Base-by-base conservation (phyloP, 2,329 filamentous ascomycete genomes). In the Neonectria ditissima region DNA sequence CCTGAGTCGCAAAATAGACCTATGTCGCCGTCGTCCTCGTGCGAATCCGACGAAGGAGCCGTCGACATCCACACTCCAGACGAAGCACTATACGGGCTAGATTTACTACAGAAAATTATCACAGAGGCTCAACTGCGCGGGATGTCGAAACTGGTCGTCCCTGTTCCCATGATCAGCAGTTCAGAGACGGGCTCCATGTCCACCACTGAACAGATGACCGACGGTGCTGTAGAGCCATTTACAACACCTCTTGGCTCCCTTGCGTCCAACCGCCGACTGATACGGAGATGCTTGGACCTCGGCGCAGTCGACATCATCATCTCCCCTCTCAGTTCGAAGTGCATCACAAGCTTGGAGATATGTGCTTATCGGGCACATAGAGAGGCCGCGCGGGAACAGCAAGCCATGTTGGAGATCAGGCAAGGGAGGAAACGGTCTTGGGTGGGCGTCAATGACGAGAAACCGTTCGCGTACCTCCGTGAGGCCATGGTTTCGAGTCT, bases 401-500 rank as follows among this genome's bases (percentile, higher is more conserved):
- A 91, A 63, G 87, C 89, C 18, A 86, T 94, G 65, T 76, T 94
- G 60, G 91, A 92, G 63, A 83, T 91, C 63, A 91, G 91, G 74
- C 89, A 91, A 69, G 89, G 90, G 47, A 87, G 94, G 59, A 97
- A 97, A 78, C 88, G 93, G 56, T 97, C 94, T 0, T 97, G 94
- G 94, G 93, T 97, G 44, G 94, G 94, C 26, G 86, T 97, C 11
- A 88, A 92, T 73, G 92, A 95, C 69, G 88, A 93, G 71, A 91
- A 94, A 76, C 93, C 94, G 1, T 97, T 94, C 80, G 90, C 93
- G 16, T 97, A 97, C 79, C 81, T 97, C 58, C 87, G 94, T 64
- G 94, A 97, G 80, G 92, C 92, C 53, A 97, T 97, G 93, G 94
- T 97, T 5, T 96, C 93, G 1, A 90, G 90, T 60, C 84, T 97